phyloP scores from a whole-genome alignment of 1,139 yeast genomes.

The Pichia sp. region DNA sequence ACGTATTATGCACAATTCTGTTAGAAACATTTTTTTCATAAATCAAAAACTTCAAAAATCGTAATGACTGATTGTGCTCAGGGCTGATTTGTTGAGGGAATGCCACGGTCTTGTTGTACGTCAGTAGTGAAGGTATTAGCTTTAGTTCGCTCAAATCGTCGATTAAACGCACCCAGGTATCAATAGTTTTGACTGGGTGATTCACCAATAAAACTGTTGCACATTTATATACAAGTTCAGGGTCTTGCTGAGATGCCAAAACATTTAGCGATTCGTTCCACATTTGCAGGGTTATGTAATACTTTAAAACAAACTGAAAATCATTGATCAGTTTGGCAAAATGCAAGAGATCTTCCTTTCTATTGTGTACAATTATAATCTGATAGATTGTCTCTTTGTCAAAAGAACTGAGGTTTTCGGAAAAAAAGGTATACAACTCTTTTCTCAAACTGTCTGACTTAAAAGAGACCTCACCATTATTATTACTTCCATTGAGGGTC shows the following conservation, averaged over 20 bases:
- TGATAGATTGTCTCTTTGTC: constrained; percentile 71
- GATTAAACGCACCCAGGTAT: constrained; percentile 66
- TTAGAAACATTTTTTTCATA: constrained; percentile 47
- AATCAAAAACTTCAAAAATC: constrained; percentile 59
- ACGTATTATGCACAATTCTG: constrained; percentile 62
- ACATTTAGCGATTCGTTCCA: constrained; percentile 73
- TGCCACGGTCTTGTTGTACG: constrained; percentile 51
- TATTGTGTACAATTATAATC: constrained; percentile 61
- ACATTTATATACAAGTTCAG: constrained; percentile 55
- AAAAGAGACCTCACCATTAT: constrained; percentile 15
- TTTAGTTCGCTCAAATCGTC: constrained; percentile 48
- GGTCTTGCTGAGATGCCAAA: constrained; percentile 44
- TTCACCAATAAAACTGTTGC: constrained; percentile 67
- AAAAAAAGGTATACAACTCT: constrained; percentile 51
- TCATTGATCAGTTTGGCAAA: constrained; percentile 71
- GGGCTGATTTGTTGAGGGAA: constrained; percentile 29
- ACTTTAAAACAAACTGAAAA: constrained; percentile 60
- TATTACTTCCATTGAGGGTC: constrained; percentile 6
- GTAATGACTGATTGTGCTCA: constrained; percentile 57
- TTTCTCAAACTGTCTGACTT: constrained; percentile 30
- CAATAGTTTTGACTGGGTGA: constrained; percentile 65
- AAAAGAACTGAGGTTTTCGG: constrained; percentile 43
- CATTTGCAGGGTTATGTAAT: constrained; percentile 62
- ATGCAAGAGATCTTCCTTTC: constrained; percentile 56
- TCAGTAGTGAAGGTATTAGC: constrained; percentile 70